Percentiles rank a stretch among this genome's conserved stretches.
Evolutionary conservation across 1,139 yeast genomes (phyloP).

Genomic region (Suzukiozyma palmioleophila): DNA sequence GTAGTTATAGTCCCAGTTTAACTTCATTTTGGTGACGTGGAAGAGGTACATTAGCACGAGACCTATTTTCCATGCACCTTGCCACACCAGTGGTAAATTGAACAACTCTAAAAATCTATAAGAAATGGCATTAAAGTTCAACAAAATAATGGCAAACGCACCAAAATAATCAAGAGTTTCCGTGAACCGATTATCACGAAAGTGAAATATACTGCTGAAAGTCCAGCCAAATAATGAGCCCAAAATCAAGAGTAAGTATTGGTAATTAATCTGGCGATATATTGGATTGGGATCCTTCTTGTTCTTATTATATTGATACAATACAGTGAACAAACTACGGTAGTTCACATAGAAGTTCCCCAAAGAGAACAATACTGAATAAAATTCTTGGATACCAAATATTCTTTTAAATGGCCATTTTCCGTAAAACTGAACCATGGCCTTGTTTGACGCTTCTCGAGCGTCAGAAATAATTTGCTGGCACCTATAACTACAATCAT

Average conservation of each 20-base stretch:
- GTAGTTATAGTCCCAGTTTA: conserved; percentile 39
- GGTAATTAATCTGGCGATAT: conserved; percentile 25
- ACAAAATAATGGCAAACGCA: conserved; percentile 37
- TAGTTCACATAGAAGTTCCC: conserved; percentile 37
- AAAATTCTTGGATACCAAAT: conserved; percentile 37
- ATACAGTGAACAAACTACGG: conserved; percentile 24
- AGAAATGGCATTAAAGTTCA: conserved; percentile 34
- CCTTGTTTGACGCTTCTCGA: conserved; percentile 16
- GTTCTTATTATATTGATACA: conserved; percentile 21
- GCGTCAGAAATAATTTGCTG: conserved; percentile 31
- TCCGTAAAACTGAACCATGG: conserved; percentile 40
- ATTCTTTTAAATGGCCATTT: conserved; percentile 44
- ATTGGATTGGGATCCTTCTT: conserved; percentile 9
- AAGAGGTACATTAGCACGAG: conserved; percentile 17
- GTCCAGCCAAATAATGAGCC: conserved; percentile 37
- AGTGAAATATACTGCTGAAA: conserved; percentile 38
- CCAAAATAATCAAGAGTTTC: conserved; percentile 44
- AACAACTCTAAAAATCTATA: conserved; percentile 30
- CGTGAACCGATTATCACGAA: conserved; percentile 34
- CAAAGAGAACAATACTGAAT: conserved; percentile 33
- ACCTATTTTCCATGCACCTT: conserved; percentile 9
- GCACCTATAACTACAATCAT: conserved; percentile 42
- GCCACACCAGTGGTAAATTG: conserved; percentile 9
- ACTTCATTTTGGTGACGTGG: conserved; percentile 27
- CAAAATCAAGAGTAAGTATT: conserved; percentile 26